These are phyloP conservation scores for Venturia carpophila DNA, from an alignment of 2,329 filamentous ascomycete genomes.

Conservation along the genomic window DNA sequence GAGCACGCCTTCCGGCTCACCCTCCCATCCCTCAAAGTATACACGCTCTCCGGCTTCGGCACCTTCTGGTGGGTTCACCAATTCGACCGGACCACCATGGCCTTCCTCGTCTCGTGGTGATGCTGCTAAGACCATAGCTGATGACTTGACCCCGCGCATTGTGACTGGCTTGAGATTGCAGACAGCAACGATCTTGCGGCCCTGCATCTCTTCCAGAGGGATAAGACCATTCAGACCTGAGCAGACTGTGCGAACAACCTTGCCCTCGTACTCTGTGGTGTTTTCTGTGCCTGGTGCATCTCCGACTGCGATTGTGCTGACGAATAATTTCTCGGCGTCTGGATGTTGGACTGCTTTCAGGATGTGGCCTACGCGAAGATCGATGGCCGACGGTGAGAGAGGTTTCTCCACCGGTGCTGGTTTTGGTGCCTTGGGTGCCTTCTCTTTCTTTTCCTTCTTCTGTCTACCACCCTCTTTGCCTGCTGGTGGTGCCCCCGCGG, in stretches of 20 bases:
- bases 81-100: constrained; percentile 84
- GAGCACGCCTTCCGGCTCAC: constrained; percentile 82
- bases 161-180: constrained; percentile 99
- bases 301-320: constrained; percentile 91
- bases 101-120: constrained; percentile 77
- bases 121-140: constrained; percentile 90
- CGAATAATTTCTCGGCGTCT: constrained; percentile 91
- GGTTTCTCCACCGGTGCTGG: constrained; percentile 59
- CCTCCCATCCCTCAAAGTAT: constrained; percentile 89
- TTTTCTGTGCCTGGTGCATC: constrained; percentile 80
- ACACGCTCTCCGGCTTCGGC: constrained; percentile 79
- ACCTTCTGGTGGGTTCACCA: constrained; percentile 73
- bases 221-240: constrained; percentile 91
- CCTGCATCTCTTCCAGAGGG: constrained; percentile 92
- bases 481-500: constrained; percentile 28
- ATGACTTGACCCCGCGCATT: constrained; percentile 82
- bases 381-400: constrained; percentile 77
- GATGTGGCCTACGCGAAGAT: constrained; percentile 94
- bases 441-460: constrained; percentile 86
- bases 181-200: constrained; percentile 87
- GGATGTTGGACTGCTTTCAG: constrained; percentile 93
- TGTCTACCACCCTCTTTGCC: constrained; percentile 44
- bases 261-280: constrained; percentile 83
- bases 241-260: constrained; percentile 90
- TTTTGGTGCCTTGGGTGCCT: constrained; percentile 65